These are phyloP conservation scores for Betula pendula DNA, from an alignment of 306 rosid species.

Conservation along the genomic window DNA sequence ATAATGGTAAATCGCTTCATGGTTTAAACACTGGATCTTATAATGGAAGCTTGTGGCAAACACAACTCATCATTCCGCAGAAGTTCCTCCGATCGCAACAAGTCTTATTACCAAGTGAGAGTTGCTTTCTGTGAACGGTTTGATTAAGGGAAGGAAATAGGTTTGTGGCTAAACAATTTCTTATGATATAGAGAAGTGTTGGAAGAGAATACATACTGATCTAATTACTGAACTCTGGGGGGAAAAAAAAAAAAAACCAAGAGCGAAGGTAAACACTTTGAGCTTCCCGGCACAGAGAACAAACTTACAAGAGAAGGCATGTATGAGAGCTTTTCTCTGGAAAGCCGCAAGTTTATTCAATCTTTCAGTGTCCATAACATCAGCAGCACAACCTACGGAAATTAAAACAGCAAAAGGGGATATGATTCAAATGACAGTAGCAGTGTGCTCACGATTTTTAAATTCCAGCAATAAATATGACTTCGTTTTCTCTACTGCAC, in stretches of 20 bases:
- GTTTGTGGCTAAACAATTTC: not conserved
- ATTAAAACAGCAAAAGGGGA: not conserved
- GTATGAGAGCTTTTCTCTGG: constrained; percentile 79
- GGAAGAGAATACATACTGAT: not conserved
- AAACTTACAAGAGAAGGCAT: constrained; percentile 73
- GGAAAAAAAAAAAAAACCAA: not conserved
- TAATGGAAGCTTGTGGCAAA: not conserved
- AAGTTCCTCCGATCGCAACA: not conserved
- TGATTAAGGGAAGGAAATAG: not conserved
- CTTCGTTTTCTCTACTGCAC: not conserved
- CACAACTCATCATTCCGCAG: not conserved
- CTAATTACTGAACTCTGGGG: not conserved
- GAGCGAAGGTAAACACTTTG: not conserved
- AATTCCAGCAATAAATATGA: not conserved
- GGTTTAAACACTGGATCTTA: not conserved
- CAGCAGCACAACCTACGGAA: constrained; percentile 30
- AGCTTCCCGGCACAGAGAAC: not conserved
- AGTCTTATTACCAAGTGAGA: too few species aligned
- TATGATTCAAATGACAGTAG: not conserved
- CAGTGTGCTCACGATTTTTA: not conserved
- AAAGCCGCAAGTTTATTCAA: constrained; percentile 84
- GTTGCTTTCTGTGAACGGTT: too few species aligned
- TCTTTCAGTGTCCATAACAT: constrained; percentile 50
- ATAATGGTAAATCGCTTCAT: not conserved
- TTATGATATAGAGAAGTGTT: not conserved